These are phyloP conservation scores for Laburnicola sp. DNA, from an alignment of 2,329 filamentous ascomycete genomes.

Conservation along the genomic window DNA sequence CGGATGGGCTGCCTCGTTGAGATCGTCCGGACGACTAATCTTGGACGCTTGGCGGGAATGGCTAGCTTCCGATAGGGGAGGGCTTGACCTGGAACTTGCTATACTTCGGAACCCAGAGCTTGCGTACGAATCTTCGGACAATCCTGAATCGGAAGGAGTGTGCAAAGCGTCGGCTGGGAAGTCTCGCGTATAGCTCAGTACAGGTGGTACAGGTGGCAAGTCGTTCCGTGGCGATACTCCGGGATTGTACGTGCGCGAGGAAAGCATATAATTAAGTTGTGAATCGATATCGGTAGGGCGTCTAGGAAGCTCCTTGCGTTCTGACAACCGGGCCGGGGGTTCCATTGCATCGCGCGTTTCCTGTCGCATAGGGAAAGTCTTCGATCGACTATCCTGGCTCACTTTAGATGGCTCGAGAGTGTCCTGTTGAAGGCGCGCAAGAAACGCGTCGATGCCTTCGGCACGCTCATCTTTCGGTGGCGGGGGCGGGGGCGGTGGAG, in stretches of 20 bases:
- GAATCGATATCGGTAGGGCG: slow-evolving; percentile 26
- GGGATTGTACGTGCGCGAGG: slow-evolving; percentile 29
- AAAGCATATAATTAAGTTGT: slow-evolving; percentile 25
- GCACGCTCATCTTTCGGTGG: slow-evolving; percentile 22
- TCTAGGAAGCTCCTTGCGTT: slow-evolving; percentile 26
- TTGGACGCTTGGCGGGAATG: slow-evolving; percentile 41
- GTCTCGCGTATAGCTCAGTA: slow-evolving; percentile 26
- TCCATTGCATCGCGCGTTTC: slow-evolving; percentile 25
- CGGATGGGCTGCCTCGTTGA: slow-evolving; percentile 21
- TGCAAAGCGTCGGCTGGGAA: slow-evolving; percentile 36
- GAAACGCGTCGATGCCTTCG: slow-evolving; percentile 45
- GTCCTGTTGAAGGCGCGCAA: slow-evolving; percentile 42
- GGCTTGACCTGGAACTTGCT: slow-evolving; percentile 45
- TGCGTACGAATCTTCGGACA: slow-evolving; percentile 45
- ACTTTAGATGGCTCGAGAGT: slow-evolving; percentile 23
- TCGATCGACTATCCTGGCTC: slow-evolving; percentile 22
- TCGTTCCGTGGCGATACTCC: slow-evolving; percentile 22
- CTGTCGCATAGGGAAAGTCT: slow-evolving; percentile 25
- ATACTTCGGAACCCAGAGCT: slow-evolving; percentile 40
- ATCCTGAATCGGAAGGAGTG: slow-evolving; percentile 46
- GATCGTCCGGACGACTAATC: slow-evolving; percentile 25
- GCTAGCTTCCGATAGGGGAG: slow-evolving; percentile 41
- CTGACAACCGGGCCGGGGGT: slow-evolving; percentile 32
- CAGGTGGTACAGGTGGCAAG: slow-evolving; percentile 28
- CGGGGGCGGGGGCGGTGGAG: slow-evolving; percentile 28